Percentiles rank a stretch among this genome's conserved stretches.
Conservation (phyloP, 441 rosid genomes). For the Gossypium schwendimanii region DNA sequence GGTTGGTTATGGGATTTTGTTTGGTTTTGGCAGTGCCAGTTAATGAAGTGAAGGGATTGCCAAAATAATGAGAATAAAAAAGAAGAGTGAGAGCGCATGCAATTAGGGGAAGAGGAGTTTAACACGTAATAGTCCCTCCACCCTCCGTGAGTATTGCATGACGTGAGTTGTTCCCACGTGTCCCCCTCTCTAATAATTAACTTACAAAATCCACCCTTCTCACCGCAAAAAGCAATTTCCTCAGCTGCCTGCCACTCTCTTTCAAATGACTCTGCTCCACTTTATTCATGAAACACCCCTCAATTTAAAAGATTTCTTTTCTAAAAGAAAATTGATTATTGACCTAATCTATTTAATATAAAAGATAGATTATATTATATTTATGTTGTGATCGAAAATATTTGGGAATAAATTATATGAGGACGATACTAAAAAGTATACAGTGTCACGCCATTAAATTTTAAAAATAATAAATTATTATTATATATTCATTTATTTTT, state of each 20-base stretch:
- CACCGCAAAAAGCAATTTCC: not conserved
- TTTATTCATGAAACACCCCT: no score
- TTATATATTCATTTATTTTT: no score
- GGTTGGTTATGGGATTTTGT: not conserved
- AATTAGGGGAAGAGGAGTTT: constrained; percentile 1
- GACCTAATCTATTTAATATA: no score
- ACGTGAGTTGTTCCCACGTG: constrained; percentile 30
- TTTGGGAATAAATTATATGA: no score
- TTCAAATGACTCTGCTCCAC: not conserved
- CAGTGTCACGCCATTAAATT: no score
- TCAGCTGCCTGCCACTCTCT: not conserved
- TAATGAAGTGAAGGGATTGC: constrained; percentile 9
- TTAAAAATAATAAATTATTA: no score
- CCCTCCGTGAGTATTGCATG: not conserved
- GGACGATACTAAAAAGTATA: no score
- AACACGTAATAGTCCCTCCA: constrained; percentile 24
- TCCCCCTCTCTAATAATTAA: not conserved
- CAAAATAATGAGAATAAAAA: not conserved
- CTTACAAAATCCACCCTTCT: not conserved
- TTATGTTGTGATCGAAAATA: no score
- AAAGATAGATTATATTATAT: no score
- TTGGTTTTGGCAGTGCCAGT: not conserved
- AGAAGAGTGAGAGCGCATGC: constrained; percentile 16
- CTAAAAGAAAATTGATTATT: no score
- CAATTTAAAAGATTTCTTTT: no score